These are phyloP conservation scores for Pyrenochaeta sp. DNA, from an alignment of 2,329 filamentous ascomycete species.

Conservation along the genomic window DNA sequence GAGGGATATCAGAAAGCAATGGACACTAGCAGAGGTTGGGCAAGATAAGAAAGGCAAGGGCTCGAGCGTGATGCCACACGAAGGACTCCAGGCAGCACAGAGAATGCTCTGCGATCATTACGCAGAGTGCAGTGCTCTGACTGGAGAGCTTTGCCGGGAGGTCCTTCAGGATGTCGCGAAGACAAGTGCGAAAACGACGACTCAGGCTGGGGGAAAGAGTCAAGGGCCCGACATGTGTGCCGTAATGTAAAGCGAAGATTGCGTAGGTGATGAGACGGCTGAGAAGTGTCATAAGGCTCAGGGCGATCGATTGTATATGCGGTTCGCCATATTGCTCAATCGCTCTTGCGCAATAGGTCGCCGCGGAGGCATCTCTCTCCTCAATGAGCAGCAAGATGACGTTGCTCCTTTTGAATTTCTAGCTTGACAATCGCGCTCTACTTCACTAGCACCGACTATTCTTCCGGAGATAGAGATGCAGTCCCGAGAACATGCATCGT, in stretches of 20 bases:
- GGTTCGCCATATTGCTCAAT: not conserved
- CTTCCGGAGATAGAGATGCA: too few species aligned
- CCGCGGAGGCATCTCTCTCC: not conserved
- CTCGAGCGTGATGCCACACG: conserved; percentile 60
- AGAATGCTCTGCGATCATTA: conserved; percentile 69
- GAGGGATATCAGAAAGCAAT: conserved; percentile 62
- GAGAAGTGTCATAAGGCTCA: not conserved
- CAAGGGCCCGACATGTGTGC: conserved; percentile 40
- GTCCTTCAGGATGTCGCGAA: conserved; percentile 68
- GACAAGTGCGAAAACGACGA: conserved; percentile 67
- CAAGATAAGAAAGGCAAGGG: conserved; percentile 48
- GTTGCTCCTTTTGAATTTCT: not conserved
- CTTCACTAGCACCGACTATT: not conserved
- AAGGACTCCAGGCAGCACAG: conserved; percentile 61
- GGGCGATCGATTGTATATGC: not conserved
- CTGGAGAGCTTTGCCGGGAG: conserved; percentile 67
- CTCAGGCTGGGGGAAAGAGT: conserved; percentile 60
- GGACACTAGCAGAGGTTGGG: conserved; percentile 46
- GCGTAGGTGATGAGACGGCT: not conserved
- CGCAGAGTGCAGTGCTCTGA: conserved; percentile 69
- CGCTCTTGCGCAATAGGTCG: not conserved
- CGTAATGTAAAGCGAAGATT: not conserved
- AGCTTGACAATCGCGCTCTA: not conserved
- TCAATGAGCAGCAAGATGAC: not conserved
- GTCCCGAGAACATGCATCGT: not conserved